Evolutionary conservation across 1,284 basidiomycete species (phyloP).

Genomic region (Takashimella koratensis): DNA sequence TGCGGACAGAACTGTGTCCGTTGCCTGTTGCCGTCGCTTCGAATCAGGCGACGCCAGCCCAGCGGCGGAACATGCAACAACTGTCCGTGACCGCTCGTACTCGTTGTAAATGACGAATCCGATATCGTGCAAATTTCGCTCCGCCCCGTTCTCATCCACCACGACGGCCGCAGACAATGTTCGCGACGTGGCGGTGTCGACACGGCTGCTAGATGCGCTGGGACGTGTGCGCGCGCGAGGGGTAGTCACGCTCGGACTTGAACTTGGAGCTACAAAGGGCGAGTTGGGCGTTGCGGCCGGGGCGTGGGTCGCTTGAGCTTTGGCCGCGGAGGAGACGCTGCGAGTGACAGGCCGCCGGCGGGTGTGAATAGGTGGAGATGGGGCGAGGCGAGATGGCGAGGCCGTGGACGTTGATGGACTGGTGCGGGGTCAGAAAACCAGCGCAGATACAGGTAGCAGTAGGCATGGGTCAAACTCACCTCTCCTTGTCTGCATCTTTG

Average conservation of each 20-base stretch:
- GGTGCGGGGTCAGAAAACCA: background rate
- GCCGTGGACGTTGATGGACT: background rate
- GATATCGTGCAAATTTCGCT: constrained; percentile 21
- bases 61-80: too few species aligned
- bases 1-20: background rate
- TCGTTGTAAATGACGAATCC: constrained; percentile 27
- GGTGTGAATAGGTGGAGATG: background rate
- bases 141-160: constrained; percentile 9
- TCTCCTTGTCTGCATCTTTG: background rate
- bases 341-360: background rate
- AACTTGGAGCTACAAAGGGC: background rate
- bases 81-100: background rate
- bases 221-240: background rate
- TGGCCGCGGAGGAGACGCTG: background rate
- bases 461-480: background rate
- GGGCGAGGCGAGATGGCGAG: background rate
- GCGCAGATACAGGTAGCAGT: too few species aligned
- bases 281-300: background rate
- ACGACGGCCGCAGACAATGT: too few species aligned
- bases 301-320: background rate
- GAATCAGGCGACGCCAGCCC: background rate
- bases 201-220: background rate
- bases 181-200: background rate
- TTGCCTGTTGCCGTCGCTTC: background rate
- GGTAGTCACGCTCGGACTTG: background rate